Percentiles rank a stretch among this genome's conserved stretches.
phyloP scores from a whole-genome alignment of 306 rosid genomes.

The Quercus cerris region DNA sequence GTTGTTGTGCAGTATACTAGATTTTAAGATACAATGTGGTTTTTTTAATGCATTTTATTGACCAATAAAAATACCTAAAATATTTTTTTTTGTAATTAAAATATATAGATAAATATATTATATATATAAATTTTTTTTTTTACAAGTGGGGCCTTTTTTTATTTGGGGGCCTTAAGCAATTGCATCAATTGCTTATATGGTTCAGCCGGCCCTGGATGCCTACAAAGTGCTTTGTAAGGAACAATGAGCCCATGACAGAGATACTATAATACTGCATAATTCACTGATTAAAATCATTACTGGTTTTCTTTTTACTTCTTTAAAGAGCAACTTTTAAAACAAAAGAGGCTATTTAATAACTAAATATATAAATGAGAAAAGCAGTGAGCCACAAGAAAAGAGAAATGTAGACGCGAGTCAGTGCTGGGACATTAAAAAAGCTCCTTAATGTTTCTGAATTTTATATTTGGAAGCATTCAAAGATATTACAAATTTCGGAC shows the following conservation, averaged over 20 bases:
- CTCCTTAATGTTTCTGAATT: slow-evolving; percentile 22
- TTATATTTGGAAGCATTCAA: slow-evolving; percentile 43
- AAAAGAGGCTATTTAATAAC: slow-evolving; percentile 22
- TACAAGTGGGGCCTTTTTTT: too few relatives aligned
- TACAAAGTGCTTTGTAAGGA: slow-evolving; percentile 15
- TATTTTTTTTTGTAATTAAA: too few relatives aligned
- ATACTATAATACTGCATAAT: not conserved
- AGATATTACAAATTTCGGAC: slow-evolving; percentile 23
- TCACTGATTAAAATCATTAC: not conserved
- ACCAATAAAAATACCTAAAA: too few relatives aligned
- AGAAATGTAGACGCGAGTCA: slow-evolving; percentile 38
- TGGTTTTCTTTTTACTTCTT: not conserved
- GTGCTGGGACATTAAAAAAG: slow-evolving; percentile 30
- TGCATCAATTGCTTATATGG: too few relatives aligned
- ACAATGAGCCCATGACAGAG: slow-evolving; percentile 8
- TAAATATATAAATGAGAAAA: slow-evolving; percentile 25
- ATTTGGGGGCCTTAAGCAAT: too few relatives aligned
- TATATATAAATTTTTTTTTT: too few relatives aligned
- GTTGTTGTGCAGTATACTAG: too few relatives aligned
- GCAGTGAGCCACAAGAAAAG: slow-evolving; percentile 25
- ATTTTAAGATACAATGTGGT: too few relatives aligned
- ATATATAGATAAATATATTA: too few relatives aligned
- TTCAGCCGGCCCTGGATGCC: too few relatives aligned
- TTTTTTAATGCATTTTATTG: too few relatives aligned
- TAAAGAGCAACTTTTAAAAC: not conserved